A percentile compares a stretch with the other conserved stretches of the same genome.
Evolutionary conservation across 768 basidiomycete genomes (phyloP).

Genomic region (Daedaleopsis nitida): DNA sequence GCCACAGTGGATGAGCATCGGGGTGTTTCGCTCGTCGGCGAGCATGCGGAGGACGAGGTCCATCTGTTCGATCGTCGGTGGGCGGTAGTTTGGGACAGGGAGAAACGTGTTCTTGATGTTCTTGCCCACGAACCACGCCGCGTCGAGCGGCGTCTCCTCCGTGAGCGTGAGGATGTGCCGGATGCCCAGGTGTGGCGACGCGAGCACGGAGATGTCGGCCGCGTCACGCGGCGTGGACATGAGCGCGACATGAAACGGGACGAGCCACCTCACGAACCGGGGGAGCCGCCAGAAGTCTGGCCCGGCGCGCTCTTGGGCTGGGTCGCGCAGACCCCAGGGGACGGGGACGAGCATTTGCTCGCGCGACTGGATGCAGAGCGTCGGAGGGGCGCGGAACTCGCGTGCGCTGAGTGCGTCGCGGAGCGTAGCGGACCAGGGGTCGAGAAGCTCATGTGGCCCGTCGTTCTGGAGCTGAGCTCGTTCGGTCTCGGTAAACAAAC

Average conservation of each 20-base stretch:
- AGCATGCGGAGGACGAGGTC: slow-evolving; percentile 53
- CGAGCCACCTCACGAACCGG: slow-evolving; percentile 64
- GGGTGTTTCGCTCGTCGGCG: slow-evolving; percentile 45
- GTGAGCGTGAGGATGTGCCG: slow-evolving; percentile 61
- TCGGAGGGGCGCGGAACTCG: slow-evolving; percentile 32
- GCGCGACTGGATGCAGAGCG: slow-evolving; percentile 43
- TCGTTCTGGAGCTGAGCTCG: slow-evolving; percentile 39
- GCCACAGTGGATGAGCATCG: slow-evolving; percentile 60
- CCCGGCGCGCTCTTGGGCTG: neutral
- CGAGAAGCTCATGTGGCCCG: slow-evolving; percentile 34
- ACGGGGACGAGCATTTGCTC: slow-evolving; percentile 42
- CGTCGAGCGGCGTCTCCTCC: slow-evolving; percentile 52
- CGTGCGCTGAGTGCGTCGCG: slow-evolving; percentile 37
- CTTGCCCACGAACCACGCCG: slow-evolving; percentile 47
- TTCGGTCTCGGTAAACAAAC: slow-evolving; percentile 46
- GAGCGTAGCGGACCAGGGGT: slow-evolving; percentile 44
- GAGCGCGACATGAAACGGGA: slow-evolving; percentile 58
- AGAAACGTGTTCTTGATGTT: slow-evolving; percentile 54
- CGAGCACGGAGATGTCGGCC: slow-evolving; percentile 50
- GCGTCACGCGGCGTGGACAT: slow-evolving; percentile 60
- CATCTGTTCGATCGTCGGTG: slow-evolving; percentile 63
- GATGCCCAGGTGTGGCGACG: slow-evolving; percentile 51
- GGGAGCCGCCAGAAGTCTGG: slow-evolving; percentile 45
- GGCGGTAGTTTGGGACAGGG: slow-evolving; percentile 53
- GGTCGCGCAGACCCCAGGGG: neutral